A percentile compares a stretch with the other conserved stretches of the same genome.
Evolutionary conservation across 139 green algal genomes (phyloP).

Genomic region (Desmodesmus armatus): DNA sequence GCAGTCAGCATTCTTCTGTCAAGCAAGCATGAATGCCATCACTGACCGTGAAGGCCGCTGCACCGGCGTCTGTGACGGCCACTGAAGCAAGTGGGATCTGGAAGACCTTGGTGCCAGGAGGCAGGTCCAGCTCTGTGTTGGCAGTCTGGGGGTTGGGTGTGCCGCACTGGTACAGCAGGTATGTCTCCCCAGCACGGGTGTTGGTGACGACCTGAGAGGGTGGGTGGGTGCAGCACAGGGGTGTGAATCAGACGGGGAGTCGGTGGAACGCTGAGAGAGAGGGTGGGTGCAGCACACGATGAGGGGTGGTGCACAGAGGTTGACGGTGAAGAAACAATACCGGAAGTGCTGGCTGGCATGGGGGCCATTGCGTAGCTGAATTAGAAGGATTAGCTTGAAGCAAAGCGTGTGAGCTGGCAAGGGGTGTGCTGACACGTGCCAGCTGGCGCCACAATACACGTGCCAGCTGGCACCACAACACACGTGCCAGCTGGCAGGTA

Average conservation of each 20-base stretch:
- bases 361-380: too few species aligned
- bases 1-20: too few species aligned
- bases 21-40: too few species aligned
- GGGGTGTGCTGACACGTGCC: too few species aligned
- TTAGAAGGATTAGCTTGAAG: too few species aligned
- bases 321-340: not conserved
- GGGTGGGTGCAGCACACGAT: not conserved
- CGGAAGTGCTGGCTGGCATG: not conserved
- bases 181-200: conserved; percentile 68
- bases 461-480: too few species aligned
- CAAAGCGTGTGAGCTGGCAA: too few species aligned
- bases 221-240: too few species aligned
- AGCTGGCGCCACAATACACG: too few species aligned
- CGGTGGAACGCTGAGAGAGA: too few species aligned
- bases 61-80: conserved; percentile 67
- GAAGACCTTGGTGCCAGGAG: conserved; percentile 59
- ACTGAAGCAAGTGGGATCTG: conserved; percentile 75
- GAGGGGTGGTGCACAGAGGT: not conserved
- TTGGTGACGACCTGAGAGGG: conserved; percentile 81
- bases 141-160: conserved; percentile 43
- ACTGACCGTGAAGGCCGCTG: conserved; percentile 74
- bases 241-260: too few species aligned
- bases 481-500: too few species aligned
- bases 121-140: conserved; percentile 23
- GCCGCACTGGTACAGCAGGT: conserved; percentile 87